A percentile compares a stretch with the other conserved stretches of the same genome.
Evolutionary conservation across 2,329 filamentous ascomycete species (phyloP).

Genomic region (Dactylella cylindrospora): DNA sequence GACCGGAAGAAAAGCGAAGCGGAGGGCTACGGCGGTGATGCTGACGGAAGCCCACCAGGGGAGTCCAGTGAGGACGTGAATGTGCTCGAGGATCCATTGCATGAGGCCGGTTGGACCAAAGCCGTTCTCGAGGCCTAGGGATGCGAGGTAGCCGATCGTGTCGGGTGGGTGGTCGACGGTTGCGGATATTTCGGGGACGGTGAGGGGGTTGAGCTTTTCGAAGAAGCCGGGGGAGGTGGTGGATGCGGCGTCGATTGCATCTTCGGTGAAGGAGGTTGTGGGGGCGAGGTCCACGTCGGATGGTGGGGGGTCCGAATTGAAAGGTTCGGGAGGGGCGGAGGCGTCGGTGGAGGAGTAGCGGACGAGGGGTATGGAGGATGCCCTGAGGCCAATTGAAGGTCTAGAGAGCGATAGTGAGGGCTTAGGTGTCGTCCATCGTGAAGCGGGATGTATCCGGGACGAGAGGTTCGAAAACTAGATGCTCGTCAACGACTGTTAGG

Average conservation of each 20-base stretch:
- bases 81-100: constrained; percentile 75
- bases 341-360: constrained; percentile 44
- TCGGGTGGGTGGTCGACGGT: constrained; percentile 57
- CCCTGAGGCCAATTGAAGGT: constrained; percentile 15
- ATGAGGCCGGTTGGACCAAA: constrained; percentile 74
- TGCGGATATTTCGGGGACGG: constrained; percentile 10
- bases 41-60: constrained; percentile 82
- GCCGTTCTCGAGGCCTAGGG: constrained; percentile 83
- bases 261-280: constrained; percentile 17
- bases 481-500: neutral
- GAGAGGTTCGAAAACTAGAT: constrained; percentile 25
- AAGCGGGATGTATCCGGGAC: constrained; percentile 18
- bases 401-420: constrained; percentile 4
- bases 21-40: constrained; percentile 65
- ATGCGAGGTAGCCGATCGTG: constrained; percentile 76
- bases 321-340: constrained; percentile 3
- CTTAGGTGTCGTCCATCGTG: constrained; percentile 33
- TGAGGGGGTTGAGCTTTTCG: constrained; percentile 20
- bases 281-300: constrained; percentile 25
- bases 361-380: constrained; percentile 21
- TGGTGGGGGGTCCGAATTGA: constrained; percentile 11
- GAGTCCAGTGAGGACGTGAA: constrained; percentile 72
- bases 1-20: constrained; percentile 66
- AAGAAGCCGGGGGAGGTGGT: constrained; percentile 21
- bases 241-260: constrained; percentile 22